Percentiles rank a stretch among this genome's conserved stretches.
Evolutionary conservation across 2,329 filamentous ascomycete genomes (phyloP).

Genomic region (Pestalotiopsis sp.): DNA sequence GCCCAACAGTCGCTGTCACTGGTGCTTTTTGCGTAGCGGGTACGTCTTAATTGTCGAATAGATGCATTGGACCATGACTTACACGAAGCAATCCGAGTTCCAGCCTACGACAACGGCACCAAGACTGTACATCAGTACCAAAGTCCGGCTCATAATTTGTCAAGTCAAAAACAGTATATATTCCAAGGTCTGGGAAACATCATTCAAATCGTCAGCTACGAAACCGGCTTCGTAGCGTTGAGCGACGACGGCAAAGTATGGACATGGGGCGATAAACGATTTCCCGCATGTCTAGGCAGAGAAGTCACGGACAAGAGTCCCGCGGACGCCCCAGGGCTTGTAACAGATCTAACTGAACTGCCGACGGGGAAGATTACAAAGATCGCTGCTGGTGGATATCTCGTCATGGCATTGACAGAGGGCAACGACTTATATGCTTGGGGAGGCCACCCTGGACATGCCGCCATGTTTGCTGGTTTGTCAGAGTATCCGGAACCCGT

Average conservation of each 20-base stretch:
- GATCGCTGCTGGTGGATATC: constrained; percentile 59
- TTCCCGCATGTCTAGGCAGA: constrained; percentile 59
- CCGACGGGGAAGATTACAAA: constrained; percentile 54
- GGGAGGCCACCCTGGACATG: constrained; percentile 49
- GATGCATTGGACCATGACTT: background rate
- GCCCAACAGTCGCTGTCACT: background rate
- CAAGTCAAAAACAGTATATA: background rate
- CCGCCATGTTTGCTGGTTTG: constrained; percentile 33
- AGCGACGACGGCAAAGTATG: constrained; percentile 47
- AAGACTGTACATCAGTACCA: constrained; percentile 30
- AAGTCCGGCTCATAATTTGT: constrained; percentile 16
- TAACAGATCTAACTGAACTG: constrained; percentile 55
- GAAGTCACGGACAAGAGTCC: constrained; percentile 45
- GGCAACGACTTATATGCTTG: constrained; percentile 64
- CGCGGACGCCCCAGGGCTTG: constrained; percentile 45
- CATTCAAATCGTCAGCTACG: constrained; percentile 48
- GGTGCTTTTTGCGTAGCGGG: background rate
- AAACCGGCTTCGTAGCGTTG: constrained; percentile 53
- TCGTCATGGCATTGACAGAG: constrained; percentile 59
- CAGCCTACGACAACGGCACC: constrained; percentile 23
- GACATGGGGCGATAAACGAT: constrained; percentile 63
- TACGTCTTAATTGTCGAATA: background rate
- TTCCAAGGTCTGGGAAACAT: constrained; percentile 32
- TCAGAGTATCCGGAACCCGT: constrained; percentile 44
- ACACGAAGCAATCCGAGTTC: background rate